A percentile compares a stretch with the other conserved stretches of the same genome.
phyloP scores from a whole-genome alignment of 352 stramenopile genomes.

The Globisporangium cystogenes region DNA sequence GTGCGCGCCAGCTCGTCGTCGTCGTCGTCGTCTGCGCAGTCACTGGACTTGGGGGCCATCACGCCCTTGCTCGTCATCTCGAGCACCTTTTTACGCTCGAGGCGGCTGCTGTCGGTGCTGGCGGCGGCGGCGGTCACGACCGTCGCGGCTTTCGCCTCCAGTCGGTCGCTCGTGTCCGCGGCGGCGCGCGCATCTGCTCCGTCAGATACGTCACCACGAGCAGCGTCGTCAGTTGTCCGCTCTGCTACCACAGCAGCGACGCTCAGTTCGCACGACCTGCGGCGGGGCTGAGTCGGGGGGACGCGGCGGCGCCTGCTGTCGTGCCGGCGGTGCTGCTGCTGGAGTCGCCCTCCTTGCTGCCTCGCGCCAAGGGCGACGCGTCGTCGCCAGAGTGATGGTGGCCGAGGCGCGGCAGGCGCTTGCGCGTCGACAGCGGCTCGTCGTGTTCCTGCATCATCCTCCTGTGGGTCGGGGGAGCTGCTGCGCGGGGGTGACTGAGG shows the following conservation, averaged over 20 bases:
- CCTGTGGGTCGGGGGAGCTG: too few relatives aligned
- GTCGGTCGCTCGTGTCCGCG: neutral
- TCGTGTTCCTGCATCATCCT: conserved; percentile 23
- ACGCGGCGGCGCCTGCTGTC: neutral
- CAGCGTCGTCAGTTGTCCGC: neutral
- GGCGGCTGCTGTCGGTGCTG: neutral
- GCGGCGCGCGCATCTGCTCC: neutral
- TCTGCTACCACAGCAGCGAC: too few relatives aligned
- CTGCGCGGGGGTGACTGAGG: too few relatives aligned
- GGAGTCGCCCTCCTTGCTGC: neutral
- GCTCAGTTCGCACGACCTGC: neutral
- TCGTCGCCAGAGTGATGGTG: conserved; percentile 1
- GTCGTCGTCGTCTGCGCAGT: conserved; percentile 1
- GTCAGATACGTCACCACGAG: too few relatives aligned
- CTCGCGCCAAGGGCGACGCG: neutral
- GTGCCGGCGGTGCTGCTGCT: neutral
- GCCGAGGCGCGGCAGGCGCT: conserved; percentile 18
- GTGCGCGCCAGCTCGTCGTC: conserved; percentile 8
- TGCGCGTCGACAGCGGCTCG: conserved; percentile 12
- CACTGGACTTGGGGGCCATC: conserved; percentile 6
- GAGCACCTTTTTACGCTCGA: conserved; percentile 13
- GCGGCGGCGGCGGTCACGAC: neutral
- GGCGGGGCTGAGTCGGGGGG: neutral
- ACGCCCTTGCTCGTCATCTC: neutral
- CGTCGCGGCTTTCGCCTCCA: neutral